These are phyloP conservation scores for Capsicum rhomboideum DNA, from an alignment of 257 asterid genomes.

Conservation along the genomic window DNA sequence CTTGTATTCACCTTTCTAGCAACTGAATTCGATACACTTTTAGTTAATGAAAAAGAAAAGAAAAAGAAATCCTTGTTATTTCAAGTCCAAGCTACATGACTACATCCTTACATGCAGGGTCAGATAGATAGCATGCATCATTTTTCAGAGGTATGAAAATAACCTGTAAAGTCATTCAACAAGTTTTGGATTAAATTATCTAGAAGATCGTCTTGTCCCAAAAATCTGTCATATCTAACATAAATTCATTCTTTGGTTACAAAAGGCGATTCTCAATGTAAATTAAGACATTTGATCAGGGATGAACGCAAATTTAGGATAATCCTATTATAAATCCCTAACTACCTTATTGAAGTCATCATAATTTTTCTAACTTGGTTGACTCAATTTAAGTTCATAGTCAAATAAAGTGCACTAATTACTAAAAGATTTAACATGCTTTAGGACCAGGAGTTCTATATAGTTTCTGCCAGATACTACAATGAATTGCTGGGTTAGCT, in stretches of 20 bases:
- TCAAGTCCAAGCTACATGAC: not conserved
- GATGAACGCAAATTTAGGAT: not conserved
- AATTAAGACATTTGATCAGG: not conserved
- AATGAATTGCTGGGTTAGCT: not conserved
- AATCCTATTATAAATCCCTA: not conserved
- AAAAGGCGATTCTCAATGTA: not conserved
- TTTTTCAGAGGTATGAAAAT: not conserved
- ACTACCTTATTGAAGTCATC: not conserved
- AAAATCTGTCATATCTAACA: not conserved
- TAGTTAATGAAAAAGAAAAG: not conserved
- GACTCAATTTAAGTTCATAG: not conserved
- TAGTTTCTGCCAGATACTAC: not conserved
- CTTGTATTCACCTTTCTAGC: not conserved
- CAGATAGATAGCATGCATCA: not conserved
- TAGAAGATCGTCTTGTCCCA: not conserved
- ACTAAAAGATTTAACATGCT: not conserved
- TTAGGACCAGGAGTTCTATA: not conserved
- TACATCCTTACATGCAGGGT: not conserved
- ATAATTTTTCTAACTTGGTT: not conserved
- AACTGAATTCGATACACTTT: not conserved
- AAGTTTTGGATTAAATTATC: not conserved
- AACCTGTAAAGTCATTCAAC: not conserved
- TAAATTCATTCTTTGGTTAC: not conserved
- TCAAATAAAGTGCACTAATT: not conserved
- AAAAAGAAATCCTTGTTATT: not conserved